Conservation (phyloP, 1,139 yeast species). For the Candida sanyaensis region DNA sequence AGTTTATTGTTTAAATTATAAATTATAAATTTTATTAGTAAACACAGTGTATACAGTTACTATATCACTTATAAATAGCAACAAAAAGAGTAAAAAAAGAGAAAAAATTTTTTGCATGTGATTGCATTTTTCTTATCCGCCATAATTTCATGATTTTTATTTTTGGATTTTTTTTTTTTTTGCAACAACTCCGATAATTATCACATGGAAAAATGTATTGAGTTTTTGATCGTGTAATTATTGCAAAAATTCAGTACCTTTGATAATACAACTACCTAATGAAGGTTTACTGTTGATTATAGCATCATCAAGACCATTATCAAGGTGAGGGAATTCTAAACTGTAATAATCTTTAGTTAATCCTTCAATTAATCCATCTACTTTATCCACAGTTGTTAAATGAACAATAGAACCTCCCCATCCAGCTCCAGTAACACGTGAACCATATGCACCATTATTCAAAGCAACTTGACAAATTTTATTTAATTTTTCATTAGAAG, state of each 20-base stretch:
- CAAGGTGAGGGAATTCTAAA: conserved; percentile 47
- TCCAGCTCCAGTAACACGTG: conserved; percentile 81
- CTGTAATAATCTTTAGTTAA: conserved; percentile 44
- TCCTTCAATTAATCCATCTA: conserved; percentile 41
- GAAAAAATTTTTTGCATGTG: background rate
- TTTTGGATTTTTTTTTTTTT: background rate
- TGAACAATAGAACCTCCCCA: conserved; percentile 79
- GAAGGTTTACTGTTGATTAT: conserved; percentile 61
- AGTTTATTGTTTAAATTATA: no score
- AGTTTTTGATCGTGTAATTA: background rate
- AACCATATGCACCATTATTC: conserved; percentile 60
- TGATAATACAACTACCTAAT: conserved; percentile 48
- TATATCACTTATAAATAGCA: no score
- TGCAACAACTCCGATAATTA: background rate
- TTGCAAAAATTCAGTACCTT: conserved; percentile 4
- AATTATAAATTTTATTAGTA: no score
- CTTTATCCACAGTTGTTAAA: conserved; percentile 51
- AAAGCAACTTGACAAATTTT: conserved; percentile 55
- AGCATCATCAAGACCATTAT: conserved; percentile 48
- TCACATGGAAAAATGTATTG: background rate
- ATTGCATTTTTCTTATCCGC: background rate
- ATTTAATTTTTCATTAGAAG: conserved; percentile 58
- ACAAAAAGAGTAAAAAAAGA: background rate
- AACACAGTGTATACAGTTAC: no score
- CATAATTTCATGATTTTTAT: background rate